phyloP scores from a whole-genome alignment of 148 eudicot genomes.

The Euryodendron excelsum region DNA sequence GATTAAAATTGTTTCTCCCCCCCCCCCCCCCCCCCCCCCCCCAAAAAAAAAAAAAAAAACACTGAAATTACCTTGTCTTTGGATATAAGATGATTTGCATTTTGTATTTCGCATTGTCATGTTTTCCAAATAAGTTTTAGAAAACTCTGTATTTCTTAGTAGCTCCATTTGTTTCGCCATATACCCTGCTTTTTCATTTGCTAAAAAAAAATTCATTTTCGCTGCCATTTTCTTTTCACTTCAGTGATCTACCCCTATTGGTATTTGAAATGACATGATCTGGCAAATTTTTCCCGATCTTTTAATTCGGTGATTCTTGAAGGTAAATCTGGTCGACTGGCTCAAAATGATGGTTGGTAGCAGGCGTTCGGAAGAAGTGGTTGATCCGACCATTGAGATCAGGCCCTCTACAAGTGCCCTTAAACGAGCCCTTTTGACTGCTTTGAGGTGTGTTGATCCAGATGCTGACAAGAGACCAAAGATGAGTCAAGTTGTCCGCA shows the following conservation, averaged over 20 bases:
- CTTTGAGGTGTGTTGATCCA: constrained; percentile 90
- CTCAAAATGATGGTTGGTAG: constrained; percentile 84
- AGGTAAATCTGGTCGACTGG: constrained; percentile 95
- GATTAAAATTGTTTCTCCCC: not conserved
- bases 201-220: not conserved
- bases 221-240: not conserved
- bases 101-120: not conserved
- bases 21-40: too few species aligned
- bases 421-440: constrained; percentile 80
- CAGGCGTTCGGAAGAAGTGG: constrained; percentile 85
- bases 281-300: not conserved
- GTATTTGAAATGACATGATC: not conserved
- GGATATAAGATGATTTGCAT: too few species aligned
- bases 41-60: too few species aligned
- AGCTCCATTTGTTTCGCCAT: not conserved
- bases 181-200: not conserved
- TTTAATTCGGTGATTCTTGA: constrained; percentile 13
- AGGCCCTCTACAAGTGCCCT: constrained; percentile 78
- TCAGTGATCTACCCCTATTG: not conserved
- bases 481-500: constrained; percentile 90
- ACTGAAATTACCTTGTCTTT: not conserved
- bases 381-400: constrained; percentile 61
- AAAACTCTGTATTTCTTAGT: not conserved
- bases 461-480: constrained; percentile 73
- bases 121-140: not conserved